These are phyloP conservation scores for Phytophthora pistaciae DNA, from an alignment of 352 stramenopile species.

Conservation along the genomic window DNA sequence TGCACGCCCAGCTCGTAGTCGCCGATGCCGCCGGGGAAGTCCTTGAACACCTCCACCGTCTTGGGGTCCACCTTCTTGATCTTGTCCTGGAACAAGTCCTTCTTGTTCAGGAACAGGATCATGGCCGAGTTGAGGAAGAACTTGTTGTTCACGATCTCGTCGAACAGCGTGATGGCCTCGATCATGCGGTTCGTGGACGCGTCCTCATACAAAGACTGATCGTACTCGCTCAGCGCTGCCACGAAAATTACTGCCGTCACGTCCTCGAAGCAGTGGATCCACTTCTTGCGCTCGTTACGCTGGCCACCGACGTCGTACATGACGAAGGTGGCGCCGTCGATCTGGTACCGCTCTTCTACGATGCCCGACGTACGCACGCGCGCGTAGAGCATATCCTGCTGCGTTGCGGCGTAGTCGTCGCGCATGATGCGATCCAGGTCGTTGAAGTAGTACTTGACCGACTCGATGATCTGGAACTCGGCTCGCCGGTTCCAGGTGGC, in stretches of 20 bases:
- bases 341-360: slow-evolving; percentile 96
- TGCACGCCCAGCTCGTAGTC: slow-evolving; percentile 90
- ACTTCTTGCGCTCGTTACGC: slow-evolving; percentile 97
- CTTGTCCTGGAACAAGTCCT: slow-evolving; percentile 97
- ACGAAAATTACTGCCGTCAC: slow-evolving; percentile 98
- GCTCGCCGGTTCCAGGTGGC: slow-evolving; percentile 91
- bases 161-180: slow-evolving; percentile 95
- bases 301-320: slow-evolving; percentile 98
- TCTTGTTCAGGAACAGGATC: slow-evolving; percentile 98
- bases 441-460: slow-evolving; percentile 98
- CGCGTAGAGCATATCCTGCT: slow-evolving; percentile 97
- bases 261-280: slow-evolving; percentile 98
- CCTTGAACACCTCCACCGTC: slow-evolving; percentile 90
- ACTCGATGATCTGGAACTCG: slow-evolving; percentile 97
- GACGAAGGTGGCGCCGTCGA: slow-evolving; percentile 96
- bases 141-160: slow-evolving; percentile 96
- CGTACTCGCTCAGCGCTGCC: slow-evolving; percentile 95
- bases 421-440: slow-evolving; percentile 95
- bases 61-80: slow-evolving; percentile 96
- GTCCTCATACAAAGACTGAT: slow-evolving; percentile 96
- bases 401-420: slow-evolving; percentile 92
- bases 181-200: slow-evolving; percentile 95
- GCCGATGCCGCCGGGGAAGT: slow-evolving; percentile 86
- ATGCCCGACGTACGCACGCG: slow-evolving; percentile 96
- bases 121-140: slow-evolving; percentile 95